Base-by-base conservation (phyloP, 495 filamentous ascomycete genomes). In the Letharia lupina region DNA sequence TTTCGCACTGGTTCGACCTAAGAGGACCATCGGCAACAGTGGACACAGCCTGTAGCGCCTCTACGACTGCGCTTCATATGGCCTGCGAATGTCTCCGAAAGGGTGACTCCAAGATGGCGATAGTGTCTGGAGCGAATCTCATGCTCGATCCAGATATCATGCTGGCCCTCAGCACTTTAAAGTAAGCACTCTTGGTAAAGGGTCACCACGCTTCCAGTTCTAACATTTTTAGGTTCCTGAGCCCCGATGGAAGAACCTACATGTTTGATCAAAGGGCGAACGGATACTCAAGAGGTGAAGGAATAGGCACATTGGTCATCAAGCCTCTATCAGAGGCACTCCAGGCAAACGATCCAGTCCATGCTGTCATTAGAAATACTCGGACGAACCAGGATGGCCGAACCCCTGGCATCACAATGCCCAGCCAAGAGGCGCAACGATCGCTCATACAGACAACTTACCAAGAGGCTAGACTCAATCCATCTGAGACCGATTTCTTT, bases 211-310 rank as follows among this genome's bases (percentile, higher is more conserved):
- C 2, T 4, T 45, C 9, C 33, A 11, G 47, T 62, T n/a, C 57
- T 68, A 18, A 67, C 62, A 10, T 28, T 67, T 4, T 15, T 54
- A 31, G 67, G 61, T 47, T 72, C 65, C 58, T 63, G 64, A 42
- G 61, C 20, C 57, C 64, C 20, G 73, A 73, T 65, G 77, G 79
- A 1, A 68, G 70, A 42, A 76, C 71, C 23, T 71, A 73, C 35
- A 73, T 74, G 23, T 73, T 69, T 11, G 67, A 72, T 15, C 72
- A 74, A 1, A 74, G 78, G 74, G 64, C 78, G 67, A 65, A 66
- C 61, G 80, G 80, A 0, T 82, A 81, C 58, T 69, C 63, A 5
- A 73, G 74, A 9, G 79, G 70, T 2, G 79, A 82, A 33, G 79
- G 73, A 13, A 62, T 77, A 3, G 67, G 57, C 11, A 67, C 71